These are phyloP conservation scores for Ilex asprella DNA, from an alignment of 257 asterid genomes.

Conservation along the genomic window DNA sequence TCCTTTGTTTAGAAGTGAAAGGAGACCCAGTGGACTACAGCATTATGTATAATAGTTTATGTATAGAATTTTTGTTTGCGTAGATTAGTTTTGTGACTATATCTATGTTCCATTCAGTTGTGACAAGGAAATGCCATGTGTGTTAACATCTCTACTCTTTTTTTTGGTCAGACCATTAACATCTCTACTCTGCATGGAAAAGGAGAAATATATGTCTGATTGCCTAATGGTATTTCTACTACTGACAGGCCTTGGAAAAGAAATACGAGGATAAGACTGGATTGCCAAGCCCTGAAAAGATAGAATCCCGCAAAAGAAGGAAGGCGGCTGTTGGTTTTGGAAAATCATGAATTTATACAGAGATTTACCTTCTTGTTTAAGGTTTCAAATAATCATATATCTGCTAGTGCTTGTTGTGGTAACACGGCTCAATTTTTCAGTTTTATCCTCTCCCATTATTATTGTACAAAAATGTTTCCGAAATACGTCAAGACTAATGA, in stretches of 20 bases:
- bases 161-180: no score
- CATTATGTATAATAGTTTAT: neutral
- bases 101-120: no score
- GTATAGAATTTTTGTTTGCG: neutral
- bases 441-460: neutral
- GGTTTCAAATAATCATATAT: neutral
- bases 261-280: slow-evolving; percentile 77
- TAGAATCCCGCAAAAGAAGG: slow-evolving; percentile 40
- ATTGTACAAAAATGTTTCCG: neutral
- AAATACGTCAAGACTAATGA: no score
- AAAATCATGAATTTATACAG: slow-evolving; percentile 32
- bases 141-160: neutral
- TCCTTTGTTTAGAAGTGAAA: neutral
- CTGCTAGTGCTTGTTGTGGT: neutral
- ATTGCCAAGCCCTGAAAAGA: slow-evolving; percentile 74
- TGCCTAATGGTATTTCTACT: slow-evolving; percentile 3
- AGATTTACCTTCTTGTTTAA: neutral
- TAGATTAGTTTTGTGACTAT: no score
- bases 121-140: neutral
- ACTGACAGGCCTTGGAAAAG: slow-evolving; percentile 70
- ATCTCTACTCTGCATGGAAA: neutral
- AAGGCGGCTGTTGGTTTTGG: slow-evolving; percentile 81
- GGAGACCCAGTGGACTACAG: neutral
- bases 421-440: neutral
- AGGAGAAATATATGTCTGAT: neutral